Conservation (phyloP, 2,329 filamentous ascomycete species). For the Zymoseptoria passerinii region DNA sequence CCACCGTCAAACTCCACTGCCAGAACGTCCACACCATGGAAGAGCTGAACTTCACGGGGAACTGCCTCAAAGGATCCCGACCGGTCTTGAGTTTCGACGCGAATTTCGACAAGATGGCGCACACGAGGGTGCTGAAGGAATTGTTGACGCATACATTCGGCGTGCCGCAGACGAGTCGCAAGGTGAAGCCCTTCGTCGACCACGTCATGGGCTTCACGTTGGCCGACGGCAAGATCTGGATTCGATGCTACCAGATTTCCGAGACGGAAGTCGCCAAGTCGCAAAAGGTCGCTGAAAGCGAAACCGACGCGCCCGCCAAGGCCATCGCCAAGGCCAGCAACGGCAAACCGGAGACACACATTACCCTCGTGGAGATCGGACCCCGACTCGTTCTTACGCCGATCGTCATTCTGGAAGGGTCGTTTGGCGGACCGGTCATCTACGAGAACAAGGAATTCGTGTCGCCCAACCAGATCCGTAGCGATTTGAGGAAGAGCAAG, state of each 20-base stretch:
- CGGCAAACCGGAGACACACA: constrained; percentile 55
- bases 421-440: constrained; percentile 91
- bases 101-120: constrained; percentile 61
- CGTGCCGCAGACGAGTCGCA: constrained; percentile 78
- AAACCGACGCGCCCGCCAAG: constrained; percentile 29
- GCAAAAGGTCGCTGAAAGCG: constrained; percentile 29
- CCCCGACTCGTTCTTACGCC: constrained; percentile 88
- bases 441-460: constrained; percentile 98
- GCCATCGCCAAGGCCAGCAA: constrained; percentile 30
- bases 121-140: constrained; percentile 79
- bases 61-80: constrained; percentile 87
- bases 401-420: constrained; percentile 89
- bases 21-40: constrained; percentile 85
- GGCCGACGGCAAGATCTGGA: constrained; percentile 91
- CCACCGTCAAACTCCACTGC: constrained; percentile 65
- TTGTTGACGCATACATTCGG: constrained; percentile 85
- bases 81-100: constrained; percentile 88
- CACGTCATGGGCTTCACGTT: constrained; percentile 89
- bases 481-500: constrained; percentile 68
- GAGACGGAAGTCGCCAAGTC: constrained; percentile 62
- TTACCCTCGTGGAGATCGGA: constrained; percentile 85
- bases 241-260: constrained; percentile 86
- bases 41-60: constrained; percentile 92
- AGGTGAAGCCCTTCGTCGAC: constrained; percentile 92
- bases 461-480: constrained; percentile 81